Evolutionary conservation across 176 grass and related monocot species (phyloP).

Genomic region (Oryza glumipatula): DNA sequence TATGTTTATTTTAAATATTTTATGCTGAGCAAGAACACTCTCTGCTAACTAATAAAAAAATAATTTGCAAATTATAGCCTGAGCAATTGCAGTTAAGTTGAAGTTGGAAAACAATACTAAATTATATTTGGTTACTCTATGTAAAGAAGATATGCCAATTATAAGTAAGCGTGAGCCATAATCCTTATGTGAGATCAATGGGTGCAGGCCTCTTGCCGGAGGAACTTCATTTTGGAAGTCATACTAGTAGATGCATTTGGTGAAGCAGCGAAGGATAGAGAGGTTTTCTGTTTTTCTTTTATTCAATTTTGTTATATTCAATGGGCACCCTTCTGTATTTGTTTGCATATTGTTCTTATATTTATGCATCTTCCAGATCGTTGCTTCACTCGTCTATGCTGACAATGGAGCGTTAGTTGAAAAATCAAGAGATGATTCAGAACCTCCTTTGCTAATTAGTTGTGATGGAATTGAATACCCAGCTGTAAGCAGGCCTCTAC

Average conservation of each 20-base stretch:
- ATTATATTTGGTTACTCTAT: constrained; percentile 19
- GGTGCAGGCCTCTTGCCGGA: constrained; percentile 86
- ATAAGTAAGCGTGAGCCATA: background rate
- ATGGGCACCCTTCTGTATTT: constrained; percentile 23
- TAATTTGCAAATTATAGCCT: constrained; percentile 17
- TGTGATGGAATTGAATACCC: constrained; percentile 90
- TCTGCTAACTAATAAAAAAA: background rate
- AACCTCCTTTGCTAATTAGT: constrained; percentile 81
- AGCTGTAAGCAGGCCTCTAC: constrained; percentile 70
- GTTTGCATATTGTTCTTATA: background rate
- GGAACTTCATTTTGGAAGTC: constrained; percentile 90
- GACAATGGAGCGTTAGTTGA: constrained; percentile 80
- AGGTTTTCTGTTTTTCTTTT: constrained; percentile 47
- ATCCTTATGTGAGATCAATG: constrained; percentile 26
- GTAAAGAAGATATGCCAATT: background rate
- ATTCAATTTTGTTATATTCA: constrained; percentile 15
- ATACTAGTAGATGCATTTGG: constrained; percentile 68
- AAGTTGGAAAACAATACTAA: constrained; percentile 16
- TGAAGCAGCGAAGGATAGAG: constrained; percentile 66
- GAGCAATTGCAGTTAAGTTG: constrained; percentile 19
- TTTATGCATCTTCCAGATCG: constrained; percentile 60
- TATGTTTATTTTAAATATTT: constrained; percentile 17
- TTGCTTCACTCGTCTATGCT: constrained; percentile 86
- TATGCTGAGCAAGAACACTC: background rate
- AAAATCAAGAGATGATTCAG: constrained; percentile 85